Percentiles rank a stretch among this genome's conserved stretches.
Conservation (phyloP, 1,284 basidiomycete genomes). For the Fomitopsis palustris region DNA sequence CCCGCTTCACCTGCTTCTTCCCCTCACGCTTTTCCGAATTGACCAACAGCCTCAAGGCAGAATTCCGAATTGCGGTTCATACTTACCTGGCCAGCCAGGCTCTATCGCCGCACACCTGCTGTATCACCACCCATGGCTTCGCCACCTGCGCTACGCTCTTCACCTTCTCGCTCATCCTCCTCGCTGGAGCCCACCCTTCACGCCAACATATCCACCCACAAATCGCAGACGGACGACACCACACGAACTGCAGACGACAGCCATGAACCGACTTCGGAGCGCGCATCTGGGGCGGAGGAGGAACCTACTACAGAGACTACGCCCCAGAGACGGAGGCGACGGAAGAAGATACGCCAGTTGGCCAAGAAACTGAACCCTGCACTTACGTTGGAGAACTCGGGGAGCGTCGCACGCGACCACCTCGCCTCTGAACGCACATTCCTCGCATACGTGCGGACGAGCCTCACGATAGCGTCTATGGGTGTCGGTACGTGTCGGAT, state of each 20-base stretch:
- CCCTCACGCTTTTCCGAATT: not conserved
- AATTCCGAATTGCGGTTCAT: not conserved
- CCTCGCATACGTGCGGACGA: slow-evolving; percentile 56
- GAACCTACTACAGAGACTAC: not conserved
- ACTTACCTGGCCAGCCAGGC: not conserved
- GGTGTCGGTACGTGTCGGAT: slow-evolving; percentile 34
- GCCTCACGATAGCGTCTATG: slow-evolving; percentile 51
- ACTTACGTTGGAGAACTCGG: slow-evolving; percentile 49
- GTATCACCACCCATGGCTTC: not conserved
- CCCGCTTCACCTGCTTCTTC: not conserved
- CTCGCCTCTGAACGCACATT: slow-evolving; percentile 55
- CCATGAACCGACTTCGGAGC: not conserved
- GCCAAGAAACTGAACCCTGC: slow-evolving; percentile 16
- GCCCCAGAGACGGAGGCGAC: not conserved
- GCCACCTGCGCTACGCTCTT: not conserved
- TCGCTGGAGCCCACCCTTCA: not conserved
- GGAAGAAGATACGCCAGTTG: not conserved
- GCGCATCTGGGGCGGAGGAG: not conserved
- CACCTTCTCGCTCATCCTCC: not conserved
- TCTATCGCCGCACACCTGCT: not conserved
- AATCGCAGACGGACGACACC: not conserved
- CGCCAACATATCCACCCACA: not conserved
- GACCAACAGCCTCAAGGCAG: not conserved
- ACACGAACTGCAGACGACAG: too few relatives aligned
- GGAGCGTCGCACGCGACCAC: slow-evolving; percentile 59